phyloP scores from a whole-genome alignment of 139 green algal genomes.

The Chlorella sp. region DNA sequence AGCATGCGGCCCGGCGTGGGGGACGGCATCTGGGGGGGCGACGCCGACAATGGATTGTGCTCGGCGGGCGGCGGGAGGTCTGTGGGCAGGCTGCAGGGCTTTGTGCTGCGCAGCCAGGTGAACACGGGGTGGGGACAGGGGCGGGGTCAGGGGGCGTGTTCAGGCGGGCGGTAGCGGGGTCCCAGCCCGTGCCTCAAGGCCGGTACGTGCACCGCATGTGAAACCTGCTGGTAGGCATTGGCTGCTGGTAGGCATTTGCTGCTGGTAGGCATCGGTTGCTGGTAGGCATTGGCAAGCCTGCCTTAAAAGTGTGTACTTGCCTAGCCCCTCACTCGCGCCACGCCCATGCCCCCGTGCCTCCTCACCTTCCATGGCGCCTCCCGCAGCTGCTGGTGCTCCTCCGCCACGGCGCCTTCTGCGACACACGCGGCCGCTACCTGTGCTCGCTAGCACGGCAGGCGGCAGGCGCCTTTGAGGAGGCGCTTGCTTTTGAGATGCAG shows the following conservation, averaged over 20 bases:
- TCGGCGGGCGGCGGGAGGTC: not conserved
- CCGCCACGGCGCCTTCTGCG: conserved; percentile 48
- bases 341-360: not conserved
- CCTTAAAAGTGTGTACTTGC: not conserved
- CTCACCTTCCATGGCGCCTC: too few species aligned
- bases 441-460: conserved; percentile 42
- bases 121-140: conserved; percentile 72
- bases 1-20: not conserved
- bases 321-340: not conserved
- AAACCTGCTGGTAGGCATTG: not conserved
- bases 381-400: conserved; percentile 25
- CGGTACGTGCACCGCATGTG: not conserved
- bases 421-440: conserved; percentile 43
- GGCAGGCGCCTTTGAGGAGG: conserved; percentile 10
- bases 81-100: conserved; percentile 70
- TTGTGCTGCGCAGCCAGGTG: conserved; percentile 89
- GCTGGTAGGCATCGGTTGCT: too few species aligned
- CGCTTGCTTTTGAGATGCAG: conserved; percentile 35
- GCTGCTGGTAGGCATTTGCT: too few species aligned
- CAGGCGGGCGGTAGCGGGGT: too few species aligned
- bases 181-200: not conserved
- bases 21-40: not conserved
- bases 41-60: not conserved
- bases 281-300: too few species aligned
- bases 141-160: not conserved